Percentiles rank a stretch among this genome's conserved stretches.
phyloP scores from a whole-genome alignment of 2,329 filamentous ascomycete species.

The Colletotrichum cuscutae region DNA sequence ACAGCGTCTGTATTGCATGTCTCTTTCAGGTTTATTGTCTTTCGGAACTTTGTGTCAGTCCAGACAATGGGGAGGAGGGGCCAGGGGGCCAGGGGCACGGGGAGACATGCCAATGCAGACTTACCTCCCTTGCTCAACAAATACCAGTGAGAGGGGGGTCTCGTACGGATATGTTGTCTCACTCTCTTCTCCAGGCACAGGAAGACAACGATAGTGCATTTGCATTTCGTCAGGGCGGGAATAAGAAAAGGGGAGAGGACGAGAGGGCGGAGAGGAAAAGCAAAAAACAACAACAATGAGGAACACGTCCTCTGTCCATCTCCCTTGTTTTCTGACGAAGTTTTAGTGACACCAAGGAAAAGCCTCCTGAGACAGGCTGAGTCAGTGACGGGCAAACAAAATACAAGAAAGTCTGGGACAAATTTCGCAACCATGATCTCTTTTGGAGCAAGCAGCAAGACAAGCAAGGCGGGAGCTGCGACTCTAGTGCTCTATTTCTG shows the following conservation, averaged over 20 bases:
- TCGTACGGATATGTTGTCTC: not conserved
- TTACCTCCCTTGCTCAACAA: constrained; percentile 16
- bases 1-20: not conserved
- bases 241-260: not conserved
- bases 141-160: not conserved
- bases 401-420: constrained; percentile 12
- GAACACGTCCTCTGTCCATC: not conserved
- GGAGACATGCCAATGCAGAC: not conserved
- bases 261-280: not conserved
- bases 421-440: constrained; percentile 24
- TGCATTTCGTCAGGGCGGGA: not conserved
- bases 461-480: not conserved
- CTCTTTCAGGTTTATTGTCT: not conserved
- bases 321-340: not conserved
- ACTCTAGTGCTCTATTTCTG: no score
- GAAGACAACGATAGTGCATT: not conserved
- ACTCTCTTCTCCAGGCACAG: not conserved
- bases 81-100: not conserved
- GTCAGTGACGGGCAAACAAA: constrained; percentile 14
- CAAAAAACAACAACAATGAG: not conserved
- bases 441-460: not conserved
- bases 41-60: not conserved
- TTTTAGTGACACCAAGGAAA: not conserved
- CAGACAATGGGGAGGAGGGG: not conserved
- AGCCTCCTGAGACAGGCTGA: constrained; percentile 20